These are phyloP conservation scores for Lactifluus volemus DNA, from an alignment of 768 basidiomycete species.

Conservation along the genomic window DNA sequence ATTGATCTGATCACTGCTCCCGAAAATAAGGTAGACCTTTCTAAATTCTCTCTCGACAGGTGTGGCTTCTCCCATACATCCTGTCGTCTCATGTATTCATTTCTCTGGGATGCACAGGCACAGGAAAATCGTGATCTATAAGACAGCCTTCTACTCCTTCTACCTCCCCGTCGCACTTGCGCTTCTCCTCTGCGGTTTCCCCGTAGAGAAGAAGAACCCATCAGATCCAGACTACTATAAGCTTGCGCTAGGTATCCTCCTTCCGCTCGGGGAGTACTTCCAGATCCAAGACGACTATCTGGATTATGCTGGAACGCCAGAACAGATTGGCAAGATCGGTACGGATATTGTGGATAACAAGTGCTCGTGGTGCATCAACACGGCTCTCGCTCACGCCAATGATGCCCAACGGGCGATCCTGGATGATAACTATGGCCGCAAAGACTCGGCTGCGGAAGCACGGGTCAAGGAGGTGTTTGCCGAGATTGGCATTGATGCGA, in stretches of 20 bases:
- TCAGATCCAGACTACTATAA: constrained; percentile 55
- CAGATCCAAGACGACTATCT: constrained; percentile 97
- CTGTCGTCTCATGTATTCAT: not conserved
- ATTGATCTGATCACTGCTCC: constrained; percentile 95
- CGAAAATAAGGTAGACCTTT: constrained; percentile 79
- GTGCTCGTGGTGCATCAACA: constrained; percentile 94
- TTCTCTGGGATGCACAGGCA: constrained; percentile 42
- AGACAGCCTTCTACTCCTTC: constrained; percentile 97
- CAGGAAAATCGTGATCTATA: constrained; percentile 89
- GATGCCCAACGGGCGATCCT: constrained; percentile 49
- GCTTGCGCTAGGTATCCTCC: constrained; percentile 67
- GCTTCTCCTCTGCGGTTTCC: constrained; percentile 67
- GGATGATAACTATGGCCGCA: constrained; percentile 61
- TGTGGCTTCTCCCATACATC: constrained; percentile 25
- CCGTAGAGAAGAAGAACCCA: constrained; percentile 39
- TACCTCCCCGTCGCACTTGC: constrained; percentile 96
- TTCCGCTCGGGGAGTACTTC: constrained; percentile 96
- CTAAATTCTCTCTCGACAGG: constrained; percentile 83
- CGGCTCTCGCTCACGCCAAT: constrained; percentile 54
- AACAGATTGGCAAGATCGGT: constrained; percentile 92
- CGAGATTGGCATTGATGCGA: constrained; percentile 46
- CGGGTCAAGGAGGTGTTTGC: constrained; percentile 65
- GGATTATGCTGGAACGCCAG: constrained; percentile 84
- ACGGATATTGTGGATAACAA: constrained; percentile 99
- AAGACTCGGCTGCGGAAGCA: constrained; percentile 46